Evolutionary conservation across 768 basidiomycete genomes (phyloP).

Genomic region (Hysterangium stoloniferum): DNA sequence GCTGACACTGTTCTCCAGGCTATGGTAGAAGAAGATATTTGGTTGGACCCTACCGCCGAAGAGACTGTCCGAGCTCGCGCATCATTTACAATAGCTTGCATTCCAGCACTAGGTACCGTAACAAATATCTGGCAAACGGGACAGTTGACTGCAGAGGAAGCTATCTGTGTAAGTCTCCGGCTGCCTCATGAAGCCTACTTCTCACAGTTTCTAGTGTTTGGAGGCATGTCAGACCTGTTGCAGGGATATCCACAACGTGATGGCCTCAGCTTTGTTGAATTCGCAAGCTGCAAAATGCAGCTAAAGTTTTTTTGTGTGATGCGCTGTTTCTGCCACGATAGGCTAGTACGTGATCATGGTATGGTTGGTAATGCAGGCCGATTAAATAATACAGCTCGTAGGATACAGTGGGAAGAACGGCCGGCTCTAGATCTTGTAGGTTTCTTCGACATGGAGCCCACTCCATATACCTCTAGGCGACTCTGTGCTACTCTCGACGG

Average conservation of each 20-base stretch:
- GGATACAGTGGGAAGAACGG: too few species aligned
- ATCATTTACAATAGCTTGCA: conserved; percentile 69
- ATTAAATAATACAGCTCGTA: too few species aligned
- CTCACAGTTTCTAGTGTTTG: too few species aligned
- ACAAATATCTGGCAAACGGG: conserved; percentile 89
- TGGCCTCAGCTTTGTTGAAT: too few species aligned
- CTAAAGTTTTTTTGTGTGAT: too few species aligned
- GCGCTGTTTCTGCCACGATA: too few species aligned
- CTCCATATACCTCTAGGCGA: conserved; percentile 86
- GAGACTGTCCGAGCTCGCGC: conserved; percentile 55
- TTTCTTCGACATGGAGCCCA: conserved; percentile 73
- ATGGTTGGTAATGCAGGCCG: too few species aligned
- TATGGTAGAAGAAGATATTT: conserved; percentile 46
- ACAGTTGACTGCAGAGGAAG: conserved; percentile 43
- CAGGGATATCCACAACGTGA: too few species aligned
- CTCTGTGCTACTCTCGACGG: conserved; percentile 73
- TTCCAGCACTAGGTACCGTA: conserved; percentile 80
- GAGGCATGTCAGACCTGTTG: too few species aligned
- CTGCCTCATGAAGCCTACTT: too few species aligned
- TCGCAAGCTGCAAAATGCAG: too few species aligned
- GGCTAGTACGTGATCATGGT: too few species aligned
- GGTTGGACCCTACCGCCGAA: conserved; percentile 74
- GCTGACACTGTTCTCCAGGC: conserved; percentile 33
- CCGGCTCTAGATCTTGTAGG: conserved; percentile 44
- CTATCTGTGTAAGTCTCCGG: conserved; percentile 42